Evolutionary conservation across 1,284 basidiomycete species (phyloP).

Genomic region (Peniophora sp.): DNA sequence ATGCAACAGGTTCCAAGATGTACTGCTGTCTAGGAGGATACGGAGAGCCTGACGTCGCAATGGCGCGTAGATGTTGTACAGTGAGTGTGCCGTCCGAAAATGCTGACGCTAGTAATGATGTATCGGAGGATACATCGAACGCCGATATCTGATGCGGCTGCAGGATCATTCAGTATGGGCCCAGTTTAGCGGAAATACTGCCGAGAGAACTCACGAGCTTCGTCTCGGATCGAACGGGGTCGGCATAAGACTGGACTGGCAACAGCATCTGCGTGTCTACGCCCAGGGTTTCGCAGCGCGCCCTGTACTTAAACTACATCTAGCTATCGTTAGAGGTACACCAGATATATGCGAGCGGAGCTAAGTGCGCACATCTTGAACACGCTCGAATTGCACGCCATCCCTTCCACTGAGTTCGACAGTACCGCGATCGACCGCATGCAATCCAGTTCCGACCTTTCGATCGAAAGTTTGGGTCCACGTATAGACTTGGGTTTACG

Average conservation of each 20-base stretch:
- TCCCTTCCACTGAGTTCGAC: constrained; percentile 32
- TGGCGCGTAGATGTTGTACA: constrained; percentile 26
- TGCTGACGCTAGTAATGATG: constrained; percentile 49
- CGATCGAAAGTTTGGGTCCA: constrained; percentile 35
- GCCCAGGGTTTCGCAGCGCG: constrained; percentile 25
- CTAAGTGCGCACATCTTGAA: constrained; percentile 16
- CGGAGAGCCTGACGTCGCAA: neutral
- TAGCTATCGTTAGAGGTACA: neutral
- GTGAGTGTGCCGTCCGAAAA: constrained; percentile 50
- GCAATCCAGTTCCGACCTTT: constrained; percentile 14
- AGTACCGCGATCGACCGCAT: constrained; percentile 38
- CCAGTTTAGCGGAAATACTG: neutral
- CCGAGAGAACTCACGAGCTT: constrained; percentile 24
- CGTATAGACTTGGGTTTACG: neutral
- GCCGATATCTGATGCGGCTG: constrained; percentile 54
- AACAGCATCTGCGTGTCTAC: constrained; percentile 36
- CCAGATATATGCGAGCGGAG: neutral
- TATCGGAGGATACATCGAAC: constrained; percentile 53
- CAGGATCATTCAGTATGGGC: constrained; percentile 7
- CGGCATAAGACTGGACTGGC: constrained; percentile 37
- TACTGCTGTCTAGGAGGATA: constrained; percentile 4
- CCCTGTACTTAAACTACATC: constrained; percentile 17
- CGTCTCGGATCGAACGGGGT: constrained; percentile 32
- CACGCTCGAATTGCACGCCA: constrained; percentile 30
- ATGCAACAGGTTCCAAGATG: constrained; percentile 13